phyloP scores from a whole-genome alignment of 148 eudicot species.

The Camellia japonica region DNA sequence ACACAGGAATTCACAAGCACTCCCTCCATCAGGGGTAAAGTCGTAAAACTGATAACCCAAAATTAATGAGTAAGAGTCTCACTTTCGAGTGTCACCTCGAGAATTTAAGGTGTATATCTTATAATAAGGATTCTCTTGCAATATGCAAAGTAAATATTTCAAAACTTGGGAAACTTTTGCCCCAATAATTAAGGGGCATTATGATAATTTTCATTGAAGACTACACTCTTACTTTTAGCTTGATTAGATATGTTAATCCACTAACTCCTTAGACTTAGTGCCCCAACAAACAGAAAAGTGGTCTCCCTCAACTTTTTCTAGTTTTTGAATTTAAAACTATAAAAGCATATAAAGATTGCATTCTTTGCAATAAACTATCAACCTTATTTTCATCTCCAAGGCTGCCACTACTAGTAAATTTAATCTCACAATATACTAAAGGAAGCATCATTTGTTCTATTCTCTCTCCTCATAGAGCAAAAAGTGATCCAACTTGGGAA shows the following conservation, averaged over 20 bases:
- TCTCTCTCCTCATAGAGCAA: conserved; percentile 14
- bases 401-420: conserved; percentile 16
- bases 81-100: too few relatives aligned
- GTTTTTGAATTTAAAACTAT: conserved; percentile 18
- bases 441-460: conserved; percentile 24
- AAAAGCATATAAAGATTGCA: conserved; percentile 30
- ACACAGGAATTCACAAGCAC: too few relatives aligned
- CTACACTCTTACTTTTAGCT: background rate
- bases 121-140: background rate
- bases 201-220: background rate
- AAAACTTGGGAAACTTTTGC: background rate
- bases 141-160: background rate
- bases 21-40: too few relatives aligned
- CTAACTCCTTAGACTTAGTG: conserved; percentile 68
- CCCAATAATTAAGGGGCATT: conserved; percentile 13
- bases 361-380: conserved; percentile 31
- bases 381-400: conserved; percentile 27
- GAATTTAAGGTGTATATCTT: too few relatives aligned
- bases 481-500: background rate
- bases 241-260: conserved; percentile 33
- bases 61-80: too few relatives aligned
- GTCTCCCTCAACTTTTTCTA: conserved; percentile 45
- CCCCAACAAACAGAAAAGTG: conserved; percentile 66
- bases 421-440: conserved; percentile 25
- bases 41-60: too few relatives aligned